Evolutionary conservation across 192 early-diverging fungal species (phyloP).

Genomic region (Backusella westeae): DNA sequence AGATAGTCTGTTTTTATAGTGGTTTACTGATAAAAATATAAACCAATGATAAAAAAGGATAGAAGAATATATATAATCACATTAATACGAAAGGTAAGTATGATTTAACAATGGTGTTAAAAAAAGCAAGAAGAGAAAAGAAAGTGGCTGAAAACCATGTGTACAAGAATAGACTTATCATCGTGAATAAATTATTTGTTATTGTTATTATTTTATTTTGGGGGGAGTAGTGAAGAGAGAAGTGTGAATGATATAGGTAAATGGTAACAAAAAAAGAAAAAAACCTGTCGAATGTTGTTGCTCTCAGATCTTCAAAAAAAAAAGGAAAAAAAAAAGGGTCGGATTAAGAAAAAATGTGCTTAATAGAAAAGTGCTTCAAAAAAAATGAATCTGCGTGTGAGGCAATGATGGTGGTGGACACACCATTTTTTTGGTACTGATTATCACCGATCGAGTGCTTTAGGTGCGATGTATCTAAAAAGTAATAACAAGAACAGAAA

Average conservation of each 20-base stretch:
- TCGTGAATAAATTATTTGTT: neutral
- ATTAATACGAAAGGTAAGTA: neutral
- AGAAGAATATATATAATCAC: neutral
- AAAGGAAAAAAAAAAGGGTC: neutral
- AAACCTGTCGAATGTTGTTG: neutral
- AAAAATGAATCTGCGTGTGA: neutral
- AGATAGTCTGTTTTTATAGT: neutral
- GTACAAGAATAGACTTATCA: constrained; percentile 11
- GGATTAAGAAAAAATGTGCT: neutral
- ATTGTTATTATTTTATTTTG: neutral
- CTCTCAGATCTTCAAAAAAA: neutral
- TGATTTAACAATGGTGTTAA: neutral
- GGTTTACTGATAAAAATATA: neutral
- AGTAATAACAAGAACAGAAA: neutral
- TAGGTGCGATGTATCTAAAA: neutral
- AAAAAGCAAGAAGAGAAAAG: neutral
- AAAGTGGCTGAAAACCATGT: constrained; percentile 8
- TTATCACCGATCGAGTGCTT: neutral
- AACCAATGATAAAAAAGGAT: neutral
- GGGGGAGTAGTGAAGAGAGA: neutral
- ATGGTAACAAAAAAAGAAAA: neutral
- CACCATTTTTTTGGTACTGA: neutral
- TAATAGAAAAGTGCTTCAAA: neutral
- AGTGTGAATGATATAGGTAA: neutral
- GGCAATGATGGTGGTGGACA: neutral